These are phyloP conservation scores for Moesziomyces sp. DNA, from an alignment of 1,284 basidiomycete species.

Conservation along the genomic window DNA sequence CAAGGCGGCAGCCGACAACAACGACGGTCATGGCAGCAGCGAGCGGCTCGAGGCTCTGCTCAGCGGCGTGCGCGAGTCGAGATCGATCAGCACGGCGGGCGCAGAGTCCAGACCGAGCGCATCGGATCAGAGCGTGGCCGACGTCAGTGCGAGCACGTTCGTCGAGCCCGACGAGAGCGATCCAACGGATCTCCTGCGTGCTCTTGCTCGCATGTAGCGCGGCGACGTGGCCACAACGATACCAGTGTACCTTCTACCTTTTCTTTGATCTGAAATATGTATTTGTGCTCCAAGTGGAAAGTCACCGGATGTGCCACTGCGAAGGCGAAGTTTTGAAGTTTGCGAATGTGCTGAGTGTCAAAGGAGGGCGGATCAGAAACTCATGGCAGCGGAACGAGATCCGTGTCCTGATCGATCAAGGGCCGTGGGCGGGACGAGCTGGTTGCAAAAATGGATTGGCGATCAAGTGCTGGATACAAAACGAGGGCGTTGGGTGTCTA, in stretches of 20 bases:
- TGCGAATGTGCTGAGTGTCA: too few relatives aligned
- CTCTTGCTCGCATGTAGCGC: slow-evolving; percentile 34
- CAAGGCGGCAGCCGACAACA: slow-evolving; percentile 17
- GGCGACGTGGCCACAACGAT: too few relatives aligned
- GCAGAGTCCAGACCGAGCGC: slow-evolving; percentile 8
- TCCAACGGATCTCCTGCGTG: slow-evolving; percentile 43
- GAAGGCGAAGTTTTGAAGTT: too few relatives aligned
- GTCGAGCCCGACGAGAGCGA: slow-evolving; percentile 54
- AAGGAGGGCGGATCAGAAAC: too few relatives aligned
- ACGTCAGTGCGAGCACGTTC: slow-evolving; percentile 25
- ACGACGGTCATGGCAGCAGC: slow-evolving; percentile 16
- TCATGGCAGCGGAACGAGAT: too few relatives aligned
- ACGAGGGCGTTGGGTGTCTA: not conserved
- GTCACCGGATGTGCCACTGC: too few relatives aligned
- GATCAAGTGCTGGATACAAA: slow-evolving; percentile 4
- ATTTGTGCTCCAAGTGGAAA: slow-evolving; percentile 3
- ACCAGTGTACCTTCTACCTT: too few relatives aligned
- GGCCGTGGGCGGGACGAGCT: not conserved
- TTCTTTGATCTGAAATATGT: not conserved
- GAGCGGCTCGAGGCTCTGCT: slow-evolving; percentile 48
- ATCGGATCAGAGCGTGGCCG: slow-evolving; percentile 25
- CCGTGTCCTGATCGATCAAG: not conserved
- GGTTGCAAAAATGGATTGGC: not conserved
- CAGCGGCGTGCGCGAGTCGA: slow-evolving; percentile 48
- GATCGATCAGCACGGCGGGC: slow-evolving; percentile 14